These are phyloP conservation scores for Hymenoscyphus scutula DNA, from an alignment of 2,329 filamentous ascomycete genomes.

Conservation along the genomic window DNA sequence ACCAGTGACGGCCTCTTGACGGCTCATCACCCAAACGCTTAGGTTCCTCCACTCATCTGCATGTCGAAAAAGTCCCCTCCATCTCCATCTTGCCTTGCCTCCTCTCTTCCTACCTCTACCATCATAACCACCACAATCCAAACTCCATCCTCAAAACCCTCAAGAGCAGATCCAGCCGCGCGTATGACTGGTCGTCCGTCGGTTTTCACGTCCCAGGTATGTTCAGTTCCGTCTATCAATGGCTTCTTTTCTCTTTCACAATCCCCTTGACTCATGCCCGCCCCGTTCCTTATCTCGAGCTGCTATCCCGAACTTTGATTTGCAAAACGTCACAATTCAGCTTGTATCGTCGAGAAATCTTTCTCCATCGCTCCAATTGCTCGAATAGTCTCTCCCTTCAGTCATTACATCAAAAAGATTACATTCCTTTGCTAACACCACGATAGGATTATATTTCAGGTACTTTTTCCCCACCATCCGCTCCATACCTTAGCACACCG, in stretches of 20 bases:
- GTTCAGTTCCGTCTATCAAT: no score
- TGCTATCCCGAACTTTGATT: conserved; percentile 5
- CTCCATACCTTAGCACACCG: conserved; percentile 26
- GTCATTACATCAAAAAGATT: conserved; percentile 4
- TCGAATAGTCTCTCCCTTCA: conserved; percentile 3
- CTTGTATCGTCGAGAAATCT: conserved; percentile 1
- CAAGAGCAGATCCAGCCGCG: conserved; percentile 45
- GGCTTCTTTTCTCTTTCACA: conserved; percentile 3
- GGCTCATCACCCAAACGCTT: no score
- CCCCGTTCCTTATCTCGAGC: conserved; percentile 22
- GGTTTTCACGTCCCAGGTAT: conserved; percentile 84
- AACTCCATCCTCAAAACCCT: neutral
- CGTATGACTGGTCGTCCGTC: conserved; percentile 85
- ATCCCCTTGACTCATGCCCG: conserved; percentile 20
- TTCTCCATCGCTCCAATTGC: conserved; percentile 6
- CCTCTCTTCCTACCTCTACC: neutral
- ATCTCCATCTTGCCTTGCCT: no score
- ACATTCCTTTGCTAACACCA: conserved; percentile 42
- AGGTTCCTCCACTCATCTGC: neutral
- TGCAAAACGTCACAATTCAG: conserved; percentile 18
- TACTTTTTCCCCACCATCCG: conserved; percentile 34
- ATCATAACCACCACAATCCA: neutral
- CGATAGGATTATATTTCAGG: conserved; percentile 73
- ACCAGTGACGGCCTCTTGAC: neutral
- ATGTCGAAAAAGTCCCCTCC: neutral